Evolutionary conservation across 1,284 basidiomycete genomes (phyloP).

Genomic region (Trichosporon sp.): DNA sequence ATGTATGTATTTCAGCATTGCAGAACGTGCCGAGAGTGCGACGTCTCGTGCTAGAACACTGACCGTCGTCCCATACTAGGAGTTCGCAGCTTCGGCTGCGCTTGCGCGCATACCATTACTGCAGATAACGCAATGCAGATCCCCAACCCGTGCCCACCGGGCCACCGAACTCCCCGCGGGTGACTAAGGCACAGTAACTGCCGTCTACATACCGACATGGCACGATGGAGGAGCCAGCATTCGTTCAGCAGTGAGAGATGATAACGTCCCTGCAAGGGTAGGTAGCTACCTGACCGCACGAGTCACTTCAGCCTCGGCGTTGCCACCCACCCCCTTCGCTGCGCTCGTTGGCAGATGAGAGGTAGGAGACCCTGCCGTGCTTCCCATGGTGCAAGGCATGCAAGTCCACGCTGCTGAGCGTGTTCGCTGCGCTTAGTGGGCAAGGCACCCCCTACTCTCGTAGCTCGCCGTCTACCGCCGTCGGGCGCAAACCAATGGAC

Average conservation of each 20-base stretch:
- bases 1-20: slow-evolving; percentile 10
- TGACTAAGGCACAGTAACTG: slow-evolving; percentile 6
- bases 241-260: background rate
- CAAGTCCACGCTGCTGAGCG: too few species aligned
- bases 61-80: background rate
- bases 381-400: too few species aligned
- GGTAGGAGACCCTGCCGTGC: background rate
- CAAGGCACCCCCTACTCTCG: too few species aligned
- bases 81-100: background rate
- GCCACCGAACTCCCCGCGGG: background rate
- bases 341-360: too few species aligned
- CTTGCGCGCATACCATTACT: too few species aligned
- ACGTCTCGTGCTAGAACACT: background rate
- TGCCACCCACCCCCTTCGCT: background rate
- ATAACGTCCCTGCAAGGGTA: background rate
- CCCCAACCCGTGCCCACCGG: background rate
- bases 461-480: too few species aligned
- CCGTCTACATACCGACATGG: background rate
- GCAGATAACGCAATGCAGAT: background rate
- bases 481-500: too few species aligned
- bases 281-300: background rate
- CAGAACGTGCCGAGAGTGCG: background rate
- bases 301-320: background rate
- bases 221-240: background rate
- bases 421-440: too few species aligned